Conservation (phyloP, 75 land plant genomes). For the Selaginella moellendorffii region DNA sequence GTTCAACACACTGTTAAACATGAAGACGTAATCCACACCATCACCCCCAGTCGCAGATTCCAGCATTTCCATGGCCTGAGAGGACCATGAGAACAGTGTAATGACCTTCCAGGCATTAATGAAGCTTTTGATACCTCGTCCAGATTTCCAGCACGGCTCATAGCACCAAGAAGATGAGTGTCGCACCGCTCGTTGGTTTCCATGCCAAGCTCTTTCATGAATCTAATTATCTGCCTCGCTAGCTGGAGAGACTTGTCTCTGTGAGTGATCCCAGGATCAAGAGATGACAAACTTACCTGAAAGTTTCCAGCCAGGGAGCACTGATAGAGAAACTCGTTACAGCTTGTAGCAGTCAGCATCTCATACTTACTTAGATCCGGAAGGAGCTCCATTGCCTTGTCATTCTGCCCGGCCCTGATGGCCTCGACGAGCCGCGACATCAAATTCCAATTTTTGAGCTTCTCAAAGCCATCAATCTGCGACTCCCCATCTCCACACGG, state of each 20-base stretch:
- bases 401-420: background rate
- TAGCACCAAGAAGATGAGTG: background rate
- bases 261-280: background rate
- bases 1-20: background rate
- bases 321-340: background rate
- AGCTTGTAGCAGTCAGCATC: background rate
- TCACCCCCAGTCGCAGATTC: background rate
- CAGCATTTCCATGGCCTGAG: background rate
- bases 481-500: too few species aligned
- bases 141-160: background rate
- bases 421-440: too few species aligned
- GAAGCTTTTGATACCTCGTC: too few species aligned
- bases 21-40: background rate
- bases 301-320: background rate
- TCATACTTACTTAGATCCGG: background rate
- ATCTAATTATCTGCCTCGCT: background rate
- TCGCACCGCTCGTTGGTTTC: background rate
- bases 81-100: background rate
- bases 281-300: too few species aligned
- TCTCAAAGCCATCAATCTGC: too few species aligned
- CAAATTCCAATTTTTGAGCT: too few species aligned
- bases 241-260: background rate
- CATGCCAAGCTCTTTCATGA: background rate
- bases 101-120: background rate
- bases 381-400: background rate